Percentiles rank a stretch among this genome's conserved stretches.
Evolutionary conservation across 495 filamentous ascomycete genomes (phyloP).

Genomic region (Bathelium albidoporum): DNA sequence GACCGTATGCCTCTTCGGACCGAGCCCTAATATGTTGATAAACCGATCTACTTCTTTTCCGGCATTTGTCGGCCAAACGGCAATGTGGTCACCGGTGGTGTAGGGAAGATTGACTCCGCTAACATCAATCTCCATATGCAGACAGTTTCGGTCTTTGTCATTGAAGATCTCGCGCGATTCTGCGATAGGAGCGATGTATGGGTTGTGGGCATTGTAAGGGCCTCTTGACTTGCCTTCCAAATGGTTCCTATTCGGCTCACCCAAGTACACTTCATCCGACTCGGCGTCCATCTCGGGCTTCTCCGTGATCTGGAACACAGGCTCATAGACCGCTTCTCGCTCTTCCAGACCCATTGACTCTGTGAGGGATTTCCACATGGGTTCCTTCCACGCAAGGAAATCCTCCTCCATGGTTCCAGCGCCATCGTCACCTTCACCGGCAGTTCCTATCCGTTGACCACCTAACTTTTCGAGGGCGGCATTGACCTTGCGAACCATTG

Average conservation of each 20-base stretch:
- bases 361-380: slow-evolving; percentile 85
- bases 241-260: slow-evolving; percentile 94
- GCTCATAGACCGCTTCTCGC: slow-evolving; percentile 92
- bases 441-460: slow-evolving; percentile 69
- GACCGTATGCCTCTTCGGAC: slow-evolving; percentile 67
- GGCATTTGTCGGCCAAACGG: slow-evolving; percentile 93
- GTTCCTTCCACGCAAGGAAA: slow-evolving; percentile 98
- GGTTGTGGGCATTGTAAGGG: slow-evolving; percentile 93
- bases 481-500: slow-evolving; percentile 89
- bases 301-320: slow-evolving; percentile 75
- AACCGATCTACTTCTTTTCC: slow-evolving; percentile 89
- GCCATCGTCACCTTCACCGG: slow-evolving; percentile 94
- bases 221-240: slow-evolving; percentile 77
- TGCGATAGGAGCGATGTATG: slow-evolving; percentile 87
- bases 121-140: slow-evolving; percentile 95
- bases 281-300: slow-evolving; percentile 62
- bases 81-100: slow-evolving; percentile 94
- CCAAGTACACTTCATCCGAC: slow-evolving; percentile 82
- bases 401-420: slow-evolving; percentile 99
- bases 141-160: slow-evolving; percentile 85
- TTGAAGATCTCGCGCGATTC: slow-evolving; percentile 86
- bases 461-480: slow-evolving; percentile 69
- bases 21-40: slow-evolving; percentile 64
- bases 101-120: slow-evolving; percentile 78
- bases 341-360: slow-evolving; percentile 82